These are phyloP conservation scores for Vanilla planifolia DNA, from an alignment of 106 monocot species.

Conservation along the genomic window DNA sequence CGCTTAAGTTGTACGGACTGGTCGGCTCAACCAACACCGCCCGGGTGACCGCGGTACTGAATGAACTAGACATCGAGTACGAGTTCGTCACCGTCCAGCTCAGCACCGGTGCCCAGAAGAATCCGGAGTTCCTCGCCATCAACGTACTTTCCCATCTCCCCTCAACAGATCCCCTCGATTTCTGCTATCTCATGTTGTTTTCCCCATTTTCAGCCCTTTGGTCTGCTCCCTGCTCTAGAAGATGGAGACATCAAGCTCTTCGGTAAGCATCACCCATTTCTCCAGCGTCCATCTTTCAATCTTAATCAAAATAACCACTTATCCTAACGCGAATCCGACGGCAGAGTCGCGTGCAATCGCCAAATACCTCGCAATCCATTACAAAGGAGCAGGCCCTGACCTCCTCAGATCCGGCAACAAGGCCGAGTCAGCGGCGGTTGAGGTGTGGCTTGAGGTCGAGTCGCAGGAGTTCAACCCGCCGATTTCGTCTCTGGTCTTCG, in stretches of 20 bases:
- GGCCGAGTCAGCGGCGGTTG: constrained; percentile 23
- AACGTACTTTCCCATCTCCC: constrained; percentile 22
- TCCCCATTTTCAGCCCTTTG: constrained; percentile 34
- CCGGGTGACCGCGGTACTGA: constrained; percentile 16
- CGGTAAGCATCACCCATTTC: constrained; percentile 9
- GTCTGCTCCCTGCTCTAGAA: constrained; percentile 34
- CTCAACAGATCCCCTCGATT: not conserved
- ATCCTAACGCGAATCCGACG: not conserved
- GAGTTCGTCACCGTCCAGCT: constrained; percentile 37
- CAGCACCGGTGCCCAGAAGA: constrained; percentile 44
- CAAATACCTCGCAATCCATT: constrained; percentile 26
- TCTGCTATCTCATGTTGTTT: not conserved
- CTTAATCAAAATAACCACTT: not conserved
- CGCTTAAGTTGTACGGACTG: constrained; percentile 28
- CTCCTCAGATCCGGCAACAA: constrained; percentile 19
- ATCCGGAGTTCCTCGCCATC: constrained; percentile 44
- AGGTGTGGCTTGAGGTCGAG: constrained; percentile 41
- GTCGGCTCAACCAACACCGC: constrained; percentile 16
- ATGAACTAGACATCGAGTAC: constrained; percentile 44
- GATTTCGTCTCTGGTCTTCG: constrained; percentile 8
- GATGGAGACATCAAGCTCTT: constrained; percentile 44
- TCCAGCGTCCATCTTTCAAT: not conserved
- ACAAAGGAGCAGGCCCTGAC: constrained; percentile 19
- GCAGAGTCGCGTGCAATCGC: constrained; percentile 47
- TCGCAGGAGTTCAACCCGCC: constrained; percentile 33